These are phyloP conservation scores for Trifolium repens DNA, from an alignment of 306 rosid species.

Conservation along the genomic window DNA sequence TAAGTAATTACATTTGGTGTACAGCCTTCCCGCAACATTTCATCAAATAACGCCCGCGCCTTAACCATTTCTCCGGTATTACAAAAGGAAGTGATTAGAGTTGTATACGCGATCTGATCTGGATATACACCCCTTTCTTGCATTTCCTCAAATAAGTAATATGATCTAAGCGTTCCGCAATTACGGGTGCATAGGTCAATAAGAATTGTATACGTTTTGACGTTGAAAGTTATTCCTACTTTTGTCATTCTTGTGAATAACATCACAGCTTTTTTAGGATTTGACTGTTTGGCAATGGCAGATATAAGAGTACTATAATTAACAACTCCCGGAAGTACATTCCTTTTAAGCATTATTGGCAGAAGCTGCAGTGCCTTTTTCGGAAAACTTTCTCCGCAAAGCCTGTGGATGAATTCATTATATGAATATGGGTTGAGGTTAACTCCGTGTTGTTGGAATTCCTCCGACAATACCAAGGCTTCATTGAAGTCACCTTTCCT, in stretches of 20 bases:
- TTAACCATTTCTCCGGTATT: conserved; percentile 44
- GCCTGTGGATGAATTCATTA: conserved; percentile 51
- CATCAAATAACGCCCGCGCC: conserved; percentile 57
- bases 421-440: conserved; percentile 58
- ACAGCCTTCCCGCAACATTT: conserved; percentile 53
- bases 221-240: conserved; percentile 51
- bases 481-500: conserved; percentile 48
- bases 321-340: conserved; percentile 57
- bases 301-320: conserved; percentile 60
- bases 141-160: conserved; percentile 51
- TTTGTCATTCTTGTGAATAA: conserved; percentile 57
- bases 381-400: conserved; percentile 54
- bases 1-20: conserved; percentile 57
- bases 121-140: conserved; percentile 46
- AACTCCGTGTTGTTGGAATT: conserved; percentile 52
- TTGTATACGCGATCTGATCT: conserved; percentile 60
- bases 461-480: conserved; percentile 56
- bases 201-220: conserved; percentile 54
- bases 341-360: conserved; percentile 69
- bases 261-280: conserved; percentile 48
- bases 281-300: conserved; percentile 56
- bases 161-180: conserved; percentile 33
- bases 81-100: conserved; percentile 64
- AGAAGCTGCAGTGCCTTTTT: conserved; percentile 61
- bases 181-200: conserved; percentile 47